Evolutionary conservation across 148 eudicot species (phyloP).

Genomic region (Rhododendron molle): DNA sequence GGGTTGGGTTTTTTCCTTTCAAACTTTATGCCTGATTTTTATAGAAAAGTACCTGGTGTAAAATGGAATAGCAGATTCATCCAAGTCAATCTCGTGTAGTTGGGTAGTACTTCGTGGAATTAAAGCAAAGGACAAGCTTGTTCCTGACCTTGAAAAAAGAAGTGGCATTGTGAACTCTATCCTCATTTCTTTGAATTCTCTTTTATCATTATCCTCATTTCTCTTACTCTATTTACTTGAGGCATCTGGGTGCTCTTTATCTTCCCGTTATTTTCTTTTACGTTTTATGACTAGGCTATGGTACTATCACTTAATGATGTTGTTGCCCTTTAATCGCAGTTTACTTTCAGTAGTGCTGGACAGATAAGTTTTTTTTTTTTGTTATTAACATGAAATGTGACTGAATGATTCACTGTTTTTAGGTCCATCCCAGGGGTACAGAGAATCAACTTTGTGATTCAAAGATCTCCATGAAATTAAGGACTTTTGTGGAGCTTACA

Average conservation of each 20-base stretch:
- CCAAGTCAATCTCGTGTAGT: background rate
- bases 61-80: background rate
- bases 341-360: background rate
- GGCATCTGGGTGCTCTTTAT: background rate
- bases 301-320: background rate
- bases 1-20: background rate
- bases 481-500: slow-evolving; percentile 67
- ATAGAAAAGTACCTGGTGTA: background rate
- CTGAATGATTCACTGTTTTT: slow-evolving; percentile 16
- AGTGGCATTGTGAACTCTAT: slow-evolving; percentile 6
- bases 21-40: background rate
- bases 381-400: background rate
- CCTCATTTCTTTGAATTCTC: background rate
- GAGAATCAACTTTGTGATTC: slow-evolving; percentile 16
- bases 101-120: background rate
- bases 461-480: slow-evolving; percentile 47
- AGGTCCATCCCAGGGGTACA: slow-evolving; percentile 60
- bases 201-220: background rate
- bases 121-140: background rate
- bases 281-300: background rate
- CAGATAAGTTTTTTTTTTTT: background rate
- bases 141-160: background rate
- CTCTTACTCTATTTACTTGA: background rate
- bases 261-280: slow-evolving; percentile 1
- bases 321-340: background rate